Conservation (phyloP, 2,329 filamentous ascomycete genomes). For the Fusarium guadeloupense region DNA sequence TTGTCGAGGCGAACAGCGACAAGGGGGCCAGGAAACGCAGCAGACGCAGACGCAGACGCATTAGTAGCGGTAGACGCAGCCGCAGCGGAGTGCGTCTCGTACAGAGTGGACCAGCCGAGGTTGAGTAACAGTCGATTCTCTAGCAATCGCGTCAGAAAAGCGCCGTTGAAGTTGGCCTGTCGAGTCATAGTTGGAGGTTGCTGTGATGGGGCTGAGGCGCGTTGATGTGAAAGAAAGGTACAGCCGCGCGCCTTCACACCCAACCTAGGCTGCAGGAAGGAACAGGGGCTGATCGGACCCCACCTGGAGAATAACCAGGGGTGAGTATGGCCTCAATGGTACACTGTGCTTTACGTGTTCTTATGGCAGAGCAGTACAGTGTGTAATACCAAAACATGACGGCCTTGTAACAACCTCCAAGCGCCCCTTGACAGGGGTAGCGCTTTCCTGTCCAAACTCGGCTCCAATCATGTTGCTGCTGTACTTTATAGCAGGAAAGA, state of each 20-base stretch:
- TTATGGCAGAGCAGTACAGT: constrained; percentile 19
- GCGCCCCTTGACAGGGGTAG: constrained; percentile 32
- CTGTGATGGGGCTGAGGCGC: constrained; percentile 35
- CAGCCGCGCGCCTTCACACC: constrained; percentile 40
- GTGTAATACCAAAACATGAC: neutral
- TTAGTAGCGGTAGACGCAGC: constrained; percentile 18
- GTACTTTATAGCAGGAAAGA: constrained; percentile 33
- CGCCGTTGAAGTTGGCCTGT: constrained; percentile 21
- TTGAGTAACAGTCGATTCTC: constrained; percentile 3
- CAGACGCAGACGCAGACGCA: constrained; percentile 14
- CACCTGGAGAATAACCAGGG: constrained; percentile 21
- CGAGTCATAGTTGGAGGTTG: constrained; percentile 17
- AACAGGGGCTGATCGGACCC: constrained; percentile 27
- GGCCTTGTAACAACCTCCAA: constrained; percentile 19
- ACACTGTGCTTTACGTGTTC: constrained; percentile 28
- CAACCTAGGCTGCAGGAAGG: constrained; percentile 31
- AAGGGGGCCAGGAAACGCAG: constrained; percentile 17
- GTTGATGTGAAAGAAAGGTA: constrained; percentile 36
- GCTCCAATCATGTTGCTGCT: constrained; percentile 25
- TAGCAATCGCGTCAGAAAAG: constrained; percentile 21
- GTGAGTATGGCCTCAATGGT: constrained; percentile 6
- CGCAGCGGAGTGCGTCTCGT: constrained; percentile 26
- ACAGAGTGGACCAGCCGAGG: constrained; percentile 29
- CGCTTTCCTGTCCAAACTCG: constrained; percentile 11
- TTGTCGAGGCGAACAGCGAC: neutral